Evolutionary conservation across 139 green algal species (phyloP).

Genomic region (Picochlorum costavermella): DNA sequence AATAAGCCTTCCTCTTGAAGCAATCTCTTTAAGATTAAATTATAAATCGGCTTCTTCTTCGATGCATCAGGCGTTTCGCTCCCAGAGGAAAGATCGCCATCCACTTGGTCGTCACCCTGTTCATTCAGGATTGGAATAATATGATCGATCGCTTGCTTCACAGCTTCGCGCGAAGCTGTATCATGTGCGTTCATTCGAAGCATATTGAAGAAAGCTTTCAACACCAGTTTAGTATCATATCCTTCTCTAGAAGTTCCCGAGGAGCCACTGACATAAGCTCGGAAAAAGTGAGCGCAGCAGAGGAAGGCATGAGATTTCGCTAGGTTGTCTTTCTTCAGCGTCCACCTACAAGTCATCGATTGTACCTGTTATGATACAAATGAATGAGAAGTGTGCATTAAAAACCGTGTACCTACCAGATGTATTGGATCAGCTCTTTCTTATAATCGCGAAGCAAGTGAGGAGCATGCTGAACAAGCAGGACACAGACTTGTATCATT

Average conservation of each 20-base stretch:
- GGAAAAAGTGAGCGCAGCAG: slow-evolving; percentile 81
- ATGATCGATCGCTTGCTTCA: slow-evolving; percentile 77
- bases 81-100: not conserved
- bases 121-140: slow-evolving; percentile 64
- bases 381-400: not conserved
- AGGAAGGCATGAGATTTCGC: slow-evolving; percentile 78
- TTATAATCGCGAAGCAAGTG: slow-evolving; percentile 48
- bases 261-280: slow-evolving; percentile 40
- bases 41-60: slow-evolving; percentile 8
- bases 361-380: not conserved
- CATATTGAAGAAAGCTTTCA: slow-evolving; percentile 31
- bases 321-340: slow-evolving; percentile 73
- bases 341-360: slow-evolving; percentile 2
- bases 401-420: slow-evolving; percentile 41
- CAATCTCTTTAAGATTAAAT: slow-evolving; percentile 11
- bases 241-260: not conserved
- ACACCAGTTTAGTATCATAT: slow-evolving; percentile 4
- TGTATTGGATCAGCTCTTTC: slow-evolving; percentile 85
- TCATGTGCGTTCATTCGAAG: slow-evolving; percentile 72
- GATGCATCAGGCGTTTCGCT: not conserved
- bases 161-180: slow-evolving; percentile 39
- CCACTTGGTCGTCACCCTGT: not conserved
- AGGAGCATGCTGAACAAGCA: slow-evolving; percentile 60
- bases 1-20: slow-evolving; percentile 11
- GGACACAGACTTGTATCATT: slow-evolving; percentile 68